Percentiles rank a stretch among this genome's conserved stretches.
These are phyloP conservation scores for Oryza longistaminata DNA, from an alignment of 176 grass and related monocot species.

Conservation along the genomic window DNA sequence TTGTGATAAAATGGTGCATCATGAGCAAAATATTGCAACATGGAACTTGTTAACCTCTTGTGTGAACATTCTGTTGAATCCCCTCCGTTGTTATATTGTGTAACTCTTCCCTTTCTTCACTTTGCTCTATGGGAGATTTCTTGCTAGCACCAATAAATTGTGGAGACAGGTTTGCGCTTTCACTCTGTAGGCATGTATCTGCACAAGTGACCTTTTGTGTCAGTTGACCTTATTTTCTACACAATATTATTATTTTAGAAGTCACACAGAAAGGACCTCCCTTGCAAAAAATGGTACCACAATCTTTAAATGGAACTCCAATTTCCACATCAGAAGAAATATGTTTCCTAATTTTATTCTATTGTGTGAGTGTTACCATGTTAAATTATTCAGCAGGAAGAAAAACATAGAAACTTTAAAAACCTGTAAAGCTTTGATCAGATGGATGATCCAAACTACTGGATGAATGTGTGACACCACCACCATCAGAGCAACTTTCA, in stretches of 20 bases:
- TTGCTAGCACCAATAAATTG: conserved; percentile 3
- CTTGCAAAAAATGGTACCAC: not conserved
- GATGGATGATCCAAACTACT: conserved; percentile 26
- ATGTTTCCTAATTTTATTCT: not conserved
- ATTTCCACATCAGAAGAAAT: not conserved
- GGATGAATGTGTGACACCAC: conserved; percentile 15
- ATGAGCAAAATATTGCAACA: conserved; percentile 14
- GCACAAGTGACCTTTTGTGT: conserved; percentile 6
- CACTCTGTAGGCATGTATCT: conserved; percentile 14
- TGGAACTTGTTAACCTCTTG: conserved; percentile 23
- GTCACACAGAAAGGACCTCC: not conserved
- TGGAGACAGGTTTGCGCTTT: conserved; percentile 22
- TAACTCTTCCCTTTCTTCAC: conserved; percentile 26
- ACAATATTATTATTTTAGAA: not conserved
- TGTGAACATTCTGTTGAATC: conserved; percentile 12
- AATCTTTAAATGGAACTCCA: not conserved
- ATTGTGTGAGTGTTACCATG: not conserved
- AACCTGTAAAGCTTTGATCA: conserved; percentile 40
- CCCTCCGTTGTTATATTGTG: not conserved
- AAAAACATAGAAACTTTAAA: conserved; percentile 2
- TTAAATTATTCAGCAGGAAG: conserved; percentile 25
- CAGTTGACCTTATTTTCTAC: not conserved
- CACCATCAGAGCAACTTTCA: conserved; percentile 10
- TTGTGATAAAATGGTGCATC: not conserved
- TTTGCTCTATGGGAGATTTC: conserved; percentile 25